Percentiles rank a stretch among this genome's conserved stretches.
Conservation (phyloP, 2,329 filamentous ascomycete species). For the Drechslera avenae region DNA sequence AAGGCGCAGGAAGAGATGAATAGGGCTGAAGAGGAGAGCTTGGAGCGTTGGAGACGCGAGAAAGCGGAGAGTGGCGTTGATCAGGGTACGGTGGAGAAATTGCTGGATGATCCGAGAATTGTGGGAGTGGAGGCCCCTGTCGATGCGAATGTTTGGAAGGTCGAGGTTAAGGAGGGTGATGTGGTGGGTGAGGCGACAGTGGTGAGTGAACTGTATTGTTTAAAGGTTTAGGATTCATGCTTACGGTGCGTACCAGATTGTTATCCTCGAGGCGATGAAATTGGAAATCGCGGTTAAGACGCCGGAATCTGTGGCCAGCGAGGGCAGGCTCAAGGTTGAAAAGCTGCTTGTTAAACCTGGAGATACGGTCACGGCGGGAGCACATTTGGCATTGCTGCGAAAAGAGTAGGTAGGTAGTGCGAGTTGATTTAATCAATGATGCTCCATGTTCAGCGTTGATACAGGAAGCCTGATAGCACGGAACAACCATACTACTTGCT, state of each 20-base stretch:
- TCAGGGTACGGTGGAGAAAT: constrained; percentile 55
- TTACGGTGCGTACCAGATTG: constrained; percentile 35
- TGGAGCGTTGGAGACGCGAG: constrained; percentile 51
- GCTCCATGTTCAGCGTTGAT: too few species aligned
- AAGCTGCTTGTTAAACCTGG: constrained; percentile 52
- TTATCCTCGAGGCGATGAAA: constrained; percentile 56
- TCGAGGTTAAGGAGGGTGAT: constrained; percentile 48
- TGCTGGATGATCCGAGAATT: constrained; percentile 53
- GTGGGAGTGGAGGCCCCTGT: constrained; percentile 50
- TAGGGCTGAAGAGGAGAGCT: constrained; percentile 54
- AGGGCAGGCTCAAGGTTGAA: constrained; percentile 41
- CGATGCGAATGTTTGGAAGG: constrained; percentile 55
- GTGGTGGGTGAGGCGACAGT: constrained; percentile 41
- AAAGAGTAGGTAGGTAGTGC: neutral
- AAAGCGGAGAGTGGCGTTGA: constrained; percentile 53
- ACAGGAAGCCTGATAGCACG: too few species aligned
- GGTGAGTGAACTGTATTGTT: constrained; percentile 24
- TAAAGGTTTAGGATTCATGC: too few species aligned
- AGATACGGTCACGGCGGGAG: constrained; percentile 48
- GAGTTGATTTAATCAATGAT: too few species aligned
- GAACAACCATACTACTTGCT: too few species aligned
- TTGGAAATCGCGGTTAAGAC: constrained; percentile 53
- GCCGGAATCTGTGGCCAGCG: constrained; percentile 31
- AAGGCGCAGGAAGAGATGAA: constrained; percentile 56
- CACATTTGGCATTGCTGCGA: constrained; percentile 37